Evolutionary conservation across 768 basidiomycete species (phyloP), one percentile per base, ranked within the genome.

Genomic region (Candolleomyces aberdarensis): DNA sequence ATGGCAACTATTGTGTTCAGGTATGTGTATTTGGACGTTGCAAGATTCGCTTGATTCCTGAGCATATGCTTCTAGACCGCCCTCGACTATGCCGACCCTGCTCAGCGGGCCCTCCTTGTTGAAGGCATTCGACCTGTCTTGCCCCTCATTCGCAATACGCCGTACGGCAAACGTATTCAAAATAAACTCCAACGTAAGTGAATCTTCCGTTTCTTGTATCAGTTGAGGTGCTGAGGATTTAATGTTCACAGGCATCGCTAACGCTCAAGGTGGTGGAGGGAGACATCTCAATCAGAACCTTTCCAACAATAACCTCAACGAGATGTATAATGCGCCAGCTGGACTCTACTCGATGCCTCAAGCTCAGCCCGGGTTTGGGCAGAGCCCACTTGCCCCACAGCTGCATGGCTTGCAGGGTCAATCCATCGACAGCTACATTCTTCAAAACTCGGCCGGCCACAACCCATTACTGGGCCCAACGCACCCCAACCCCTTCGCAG

Each of bases 41-140:
- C 26, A 22, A 44, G 41, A 44, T 19, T 50, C 11, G 29, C 36
- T 10, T 64, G 29, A 9, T 40, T 51, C 39, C 52, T 52, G 55
- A 56, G 26, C 62, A 20, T 5, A 44, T 32, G 20, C 31, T n/a
- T 19, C 4, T 56, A 98, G 90, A 99, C 97, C 60, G 96, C 96
- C 43, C 78, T 98, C 57, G 97, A 99, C 74, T 99, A 98, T 65
- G 95, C 97, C 40, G 97, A 98, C 67, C 90, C 95, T n/a, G 80
- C 74, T 20, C 97, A 99, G 74, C 89, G 97, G 61, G 86, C 89
- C 5, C 82, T 95, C 63, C 87, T 99, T 26, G 94, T 99, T 19
- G 96, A 98, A 70, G 94, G 93, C 66, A 99, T 99, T 72, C 91
- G 97, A 54, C 97, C 97, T n/a, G 94, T 98, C 62, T 83, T 99